Conservation (phyloP, 805 yeast genomes). For the Saccharomyces kudriavzevii region DNA sequence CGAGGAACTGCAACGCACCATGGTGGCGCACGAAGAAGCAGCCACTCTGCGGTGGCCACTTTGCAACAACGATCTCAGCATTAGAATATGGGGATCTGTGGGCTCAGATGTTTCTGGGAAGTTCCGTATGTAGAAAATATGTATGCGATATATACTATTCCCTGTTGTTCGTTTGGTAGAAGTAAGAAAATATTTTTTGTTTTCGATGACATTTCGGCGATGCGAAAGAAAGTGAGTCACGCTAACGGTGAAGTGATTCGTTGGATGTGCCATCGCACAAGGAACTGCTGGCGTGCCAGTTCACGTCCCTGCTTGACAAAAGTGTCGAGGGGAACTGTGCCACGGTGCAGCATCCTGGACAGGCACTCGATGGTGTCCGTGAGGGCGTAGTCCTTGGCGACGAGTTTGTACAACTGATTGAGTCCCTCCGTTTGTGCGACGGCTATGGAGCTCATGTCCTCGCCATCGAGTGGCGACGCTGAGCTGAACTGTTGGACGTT, state of each 20-base stretch:
- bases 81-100: not conserved
- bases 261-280: conserved; percentile 39
- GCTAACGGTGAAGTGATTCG: conserved; percentile 29
- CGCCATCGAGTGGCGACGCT: conserved; percentile 1
- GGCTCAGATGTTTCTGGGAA: not conserved
- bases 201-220: not conserved
- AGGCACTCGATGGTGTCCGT: conserved; percentile 58
- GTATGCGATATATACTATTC: not conserved
- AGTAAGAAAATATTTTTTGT: not conserved
- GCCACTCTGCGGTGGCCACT: conserved; percentile 6
- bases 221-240: conserved; percentile 24
- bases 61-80: conserved; percentile 12
- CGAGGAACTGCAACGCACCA: conserved; percentile 34
- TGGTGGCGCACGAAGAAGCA: conserved; percentile 1
- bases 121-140: not conserved
- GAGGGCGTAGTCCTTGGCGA: conserved; percentile 62
- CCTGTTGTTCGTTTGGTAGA: not conserved
- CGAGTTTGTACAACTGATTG: conserved; percentile 43
- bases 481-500: conserved; percentile 23
- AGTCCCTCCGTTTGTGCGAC: conserved; percentile 44
- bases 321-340: conserved; percentile 16
- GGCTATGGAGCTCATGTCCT: conserved; percentile 15
- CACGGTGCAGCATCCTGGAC: conserved; percentile 14
- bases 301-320: conserved; percentile 38
- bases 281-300: conserved; percentile 58